Percentiles rank a stretch among this genome's conserved stretches.
These are phyloP conservation scores for Aspergillus sp. DNA, from an alignment of 2,329 filamentous ascomycete genomes.

Conservation along the genomic window DNA sequence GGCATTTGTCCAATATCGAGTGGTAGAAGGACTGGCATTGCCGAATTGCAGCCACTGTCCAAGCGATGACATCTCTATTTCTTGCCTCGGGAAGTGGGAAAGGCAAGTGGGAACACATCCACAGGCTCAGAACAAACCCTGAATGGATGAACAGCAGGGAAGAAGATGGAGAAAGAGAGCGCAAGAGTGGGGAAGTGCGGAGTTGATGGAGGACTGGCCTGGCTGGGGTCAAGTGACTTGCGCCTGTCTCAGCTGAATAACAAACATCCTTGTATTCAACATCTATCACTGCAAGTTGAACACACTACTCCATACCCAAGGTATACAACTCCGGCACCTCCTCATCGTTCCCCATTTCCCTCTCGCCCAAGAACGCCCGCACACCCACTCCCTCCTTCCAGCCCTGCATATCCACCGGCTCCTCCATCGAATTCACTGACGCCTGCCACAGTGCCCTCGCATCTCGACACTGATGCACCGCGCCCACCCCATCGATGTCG, in stretches of 20 bases:
- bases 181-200: background rate
- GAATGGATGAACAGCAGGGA: background rate
- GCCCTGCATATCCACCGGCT: conserved; percentile 8
- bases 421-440: background rate
- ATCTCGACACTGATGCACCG: conserved; percentile 17
- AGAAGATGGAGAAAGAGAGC: background rate
- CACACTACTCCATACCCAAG: background rate
- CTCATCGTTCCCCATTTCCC: background rate
- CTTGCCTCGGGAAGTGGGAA: background rate
- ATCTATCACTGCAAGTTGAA: background rate
- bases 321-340: background rate
- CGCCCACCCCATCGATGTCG: conserved; percentile 14
- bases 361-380: conserved; percentile 11
- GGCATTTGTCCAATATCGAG: background rate
- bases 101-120: background rate
- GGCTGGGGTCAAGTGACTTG: background rate
- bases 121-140: background rate
- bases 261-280: background rate
- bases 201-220: background rate
- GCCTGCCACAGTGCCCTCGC: conserved; percentile 16
- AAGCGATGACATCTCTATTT: background rate
- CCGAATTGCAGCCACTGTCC: background rate
- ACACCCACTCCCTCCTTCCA: conserved; percentile 11
- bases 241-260: background rate
- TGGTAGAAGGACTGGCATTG: background rate